phyloP scores from a whole-genome alignment of 805 yeast genomes.

The Blastobotrys terrestris region DNA sequence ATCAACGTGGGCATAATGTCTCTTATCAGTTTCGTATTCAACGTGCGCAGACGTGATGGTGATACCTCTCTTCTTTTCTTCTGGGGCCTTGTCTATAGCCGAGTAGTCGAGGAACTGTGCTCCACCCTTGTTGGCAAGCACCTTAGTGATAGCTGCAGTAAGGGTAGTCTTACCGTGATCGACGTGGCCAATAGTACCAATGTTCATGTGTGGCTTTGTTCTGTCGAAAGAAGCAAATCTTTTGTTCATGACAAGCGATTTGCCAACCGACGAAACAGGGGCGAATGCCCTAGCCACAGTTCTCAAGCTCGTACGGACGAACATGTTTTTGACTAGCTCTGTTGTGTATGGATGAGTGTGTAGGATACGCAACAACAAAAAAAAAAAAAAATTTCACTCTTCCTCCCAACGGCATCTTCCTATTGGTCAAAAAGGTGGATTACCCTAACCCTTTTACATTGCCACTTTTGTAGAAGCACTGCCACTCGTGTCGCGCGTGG shows the following conservation, averaged over 20 bases:
- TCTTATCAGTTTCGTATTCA: conserved; percentile 89
- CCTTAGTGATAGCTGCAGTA: conserved; percentile 98
- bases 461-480: too few relatives aligned
- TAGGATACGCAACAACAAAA: too few relatives aligned
- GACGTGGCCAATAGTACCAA: conserved; percentile 98
- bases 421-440: neutral
- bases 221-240: conserved; percentile 59
- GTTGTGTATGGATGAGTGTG: too few relatives aligned
- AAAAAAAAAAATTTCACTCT: neutral
- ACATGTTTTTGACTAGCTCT: neutral
- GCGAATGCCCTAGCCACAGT: neutral
- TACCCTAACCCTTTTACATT: neutral
- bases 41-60: conserved; percentile 97
- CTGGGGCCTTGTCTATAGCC: conserved; percentile 95
- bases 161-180: conserved; percentile 98
- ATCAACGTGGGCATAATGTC: conserved; percentile 97
- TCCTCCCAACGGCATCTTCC: neutral
- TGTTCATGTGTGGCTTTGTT: conserved; percentile 91
- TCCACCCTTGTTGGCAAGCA: conserved; percentile 79
- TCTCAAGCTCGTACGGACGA: neutral
- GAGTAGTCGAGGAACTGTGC: conserved; percentile 91
- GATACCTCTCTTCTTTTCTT: conserved; percentile 99
- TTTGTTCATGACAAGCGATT: neutral
- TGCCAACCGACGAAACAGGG: neutral
- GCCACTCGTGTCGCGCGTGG: too few relatives aligned